Percentiles rank a stretch among this genome's conserved stretches.
Conservation (phyloP, 1,139 yeast genomes). For the Tardiomyces digboiensis region DNA sequence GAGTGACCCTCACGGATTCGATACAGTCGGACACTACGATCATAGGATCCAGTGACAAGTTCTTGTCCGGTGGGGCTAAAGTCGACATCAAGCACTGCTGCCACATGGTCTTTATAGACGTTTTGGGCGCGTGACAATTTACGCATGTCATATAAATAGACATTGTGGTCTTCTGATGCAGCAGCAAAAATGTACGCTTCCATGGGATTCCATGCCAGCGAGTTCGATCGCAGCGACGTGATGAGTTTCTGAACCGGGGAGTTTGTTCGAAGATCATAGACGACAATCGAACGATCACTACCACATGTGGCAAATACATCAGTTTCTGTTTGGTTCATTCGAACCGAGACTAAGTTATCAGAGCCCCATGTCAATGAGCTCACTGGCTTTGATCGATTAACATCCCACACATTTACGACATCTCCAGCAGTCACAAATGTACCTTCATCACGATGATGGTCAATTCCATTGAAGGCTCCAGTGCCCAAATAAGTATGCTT, state of each 20-base stretch:
- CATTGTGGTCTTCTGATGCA: conserved; percentile 92
- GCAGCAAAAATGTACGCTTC: conserved; percentile 92
- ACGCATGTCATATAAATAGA: conserved; percentile 95
- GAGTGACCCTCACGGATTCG: conserved; percentile 79
- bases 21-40: conserved; percentile 80
- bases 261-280: conserved; percentile 89
- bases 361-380: conserved; percentile 92
- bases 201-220: conserved; percentile 95
- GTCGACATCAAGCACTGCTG: conserved; percentile 92
- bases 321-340: conserved; percentile 86
- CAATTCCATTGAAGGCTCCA: conserved; percentile 76
- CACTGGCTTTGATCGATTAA: conserved; percentile 64
- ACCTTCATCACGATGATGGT: conserved; percentile 70
- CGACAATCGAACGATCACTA: conserved; percentile 71
- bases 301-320: conserved; percentile 88
- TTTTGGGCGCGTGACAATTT: conserved; percentile 70
- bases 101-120: conserved; percentile 91
- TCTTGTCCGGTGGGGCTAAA: conserved; percentile 97
- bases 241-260: conserved; percentile 89
- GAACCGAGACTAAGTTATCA: conserved; percentile 74
- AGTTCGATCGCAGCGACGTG: conserved; percentile 73
- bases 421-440: conserved; percentile 92
- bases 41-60: conserved; percentile 91
- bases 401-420: conserved; percentile 83
- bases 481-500: conserved; percentile 72